Conservation (phyloP, 2,329 filamentous ascomycete species). For the Penicillium janthinellum region DNA sequence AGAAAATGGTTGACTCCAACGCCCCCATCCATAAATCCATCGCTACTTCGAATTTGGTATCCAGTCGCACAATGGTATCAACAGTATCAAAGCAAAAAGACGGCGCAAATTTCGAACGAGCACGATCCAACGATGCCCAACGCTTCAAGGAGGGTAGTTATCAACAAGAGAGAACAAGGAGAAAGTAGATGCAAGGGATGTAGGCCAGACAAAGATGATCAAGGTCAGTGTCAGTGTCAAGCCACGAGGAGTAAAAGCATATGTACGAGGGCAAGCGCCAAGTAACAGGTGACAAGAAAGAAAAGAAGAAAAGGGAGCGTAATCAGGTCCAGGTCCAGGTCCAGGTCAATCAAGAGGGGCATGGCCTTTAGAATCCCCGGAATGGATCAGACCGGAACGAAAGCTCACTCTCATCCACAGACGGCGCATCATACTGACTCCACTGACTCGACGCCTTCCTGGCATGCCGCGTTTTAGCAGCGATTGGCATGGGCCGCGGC, state of each 20-base stretch:
- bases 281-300: not conserved
- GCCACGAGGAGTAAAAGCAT: constrained; percentile 1
- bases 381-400: constrained; percentile 50
- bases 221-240: not conserved
- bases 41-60: constrained; percentile 16
- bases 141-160: no score
- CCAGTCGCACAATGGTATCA: constrained; percentile 23
- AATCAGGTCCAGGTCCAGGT: not conserved
- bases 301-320: not conserved
- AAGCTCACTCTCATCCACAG: constrained; percentile 41
- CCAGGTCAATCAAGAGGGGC: not conserved
- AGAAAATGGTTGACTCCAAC: constrained; percentile 6
- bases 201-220: constrained; percentile 6
- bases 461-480: constrained; percentile 26
- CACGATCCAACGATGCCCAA: not conserved
- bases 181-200: constrained; percentile 6
- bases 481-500: constrained; percentile 16
- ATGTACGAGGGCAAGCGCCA: not conserved
- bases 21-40: constrained; percentile 10
- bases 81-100: constrained; percentile 7
- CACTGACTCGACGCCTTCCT: constrained; percentile 38
- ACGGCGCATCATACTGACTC: constrained; percentile 38
- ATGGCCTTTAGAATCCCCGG: constrained; percentile 43
- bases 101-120: not conserved
- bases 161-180: not conserved